Percentiles rank a stretch among this genome's conserved stretches.
Evolutionary conservation across 805 yeast species (phyloP).

Genomic region (Pichia deserticola): DNA sequence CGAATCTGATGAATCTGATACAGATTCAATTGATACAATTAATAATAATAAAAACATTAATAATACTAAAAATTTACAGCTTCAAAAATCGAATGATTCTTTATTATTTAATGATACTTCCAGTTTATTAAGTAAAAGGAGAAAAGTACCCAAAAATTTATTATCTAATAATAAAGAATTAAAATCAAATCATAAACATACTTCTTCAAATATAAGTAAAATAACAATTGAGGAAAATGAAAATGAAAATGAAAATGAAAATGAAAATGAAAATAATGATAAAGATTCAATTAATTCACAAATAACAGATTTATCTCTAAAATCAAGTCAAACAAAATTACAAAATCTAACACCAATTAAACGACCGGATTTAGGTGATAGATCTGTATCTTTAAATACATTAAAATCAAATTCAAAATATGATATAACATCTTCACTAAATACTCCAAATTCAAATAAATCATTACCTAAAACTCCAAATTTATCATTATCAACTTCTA

Average conservation of each 20-base stretch:
- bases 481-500: background rate
- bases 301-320: background rate
- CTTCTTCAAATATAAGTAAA: background rate
- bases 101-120: background rate
- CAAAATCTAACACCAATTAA: background rate
- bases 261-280: too few relatives aligned
- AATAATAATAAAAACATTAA: background rate
- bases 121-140: background rate
- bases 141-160: background rate
- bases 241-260: too few relatives aligned
- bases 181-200: background rate
- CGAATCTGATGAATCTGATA: constrained; percentile 1
- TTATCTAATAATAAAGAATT: background rate
- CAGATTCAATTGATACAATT: too few relatives aligned
- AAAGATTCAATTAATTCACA: background rate
- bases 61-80: background rate
- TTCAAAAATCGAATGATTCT: background rate
- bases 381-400: background rate
- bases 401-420: background rate
- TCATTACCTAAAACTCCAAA: background rate
- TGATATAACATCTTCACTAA: too few relatives aligned
- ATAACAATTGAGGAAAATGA: too few relatives aligned
- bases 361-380: background rate
- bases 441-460: too few relatives aligned
- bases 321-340: background rate